Conservation (phyloP, 2,329 filamentous ascomycete genomes). For the Aspergillus brunneoviolaceus region DNA sequence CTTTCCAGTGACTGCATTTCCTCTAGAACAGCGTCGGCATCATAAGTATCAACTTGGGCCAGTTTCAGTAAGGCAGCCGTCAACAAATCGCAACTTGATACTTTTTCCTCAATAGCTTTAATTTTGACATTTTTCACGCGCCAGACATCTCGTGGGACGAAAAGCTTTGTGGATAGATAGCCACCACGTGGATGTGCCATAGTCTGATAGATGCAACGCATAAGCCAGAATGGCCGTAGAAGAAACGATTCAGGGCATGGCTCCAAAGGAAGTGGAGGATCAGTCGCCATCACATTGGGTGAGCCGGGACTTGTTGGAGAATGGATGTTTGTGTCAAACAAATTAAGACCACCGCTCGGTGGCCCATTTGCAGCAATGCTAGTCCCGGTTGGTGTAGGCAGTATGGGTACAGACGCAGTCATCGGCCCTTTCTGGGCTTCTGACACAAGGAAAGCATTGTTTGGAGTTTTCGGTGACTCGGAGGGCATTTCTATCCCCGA, state of each 20-base stretch:
- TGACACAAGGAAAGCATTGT: conserved; percentile 61
- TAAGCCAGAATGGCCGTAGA: conserved; percentile 95
- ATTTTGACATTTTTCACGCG: conserved; percentile 90
- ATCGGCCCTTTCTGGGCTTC: conserved; percentile 48
- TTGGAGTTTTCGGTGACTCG: conserved; percentile 72
- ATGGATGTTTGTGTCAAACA: conserved; percentile 84
- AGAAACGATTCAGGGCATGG: conserved; percentile 87
- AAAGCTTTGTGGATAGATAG: conserved; percentile 87
- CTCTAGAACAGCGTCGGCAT: conserved; percentile 87
- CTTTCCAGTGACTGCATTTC: conserved; percentile 90
- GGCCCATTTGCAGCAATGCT: conserved; percentile 59
- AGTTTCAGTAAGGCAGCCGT: conserved; percentile 86
- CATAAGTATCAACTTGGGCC: conserved; percentile 77
- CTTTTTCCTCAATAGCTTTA: conserved; percentile 88
- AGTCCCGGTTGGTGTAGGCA: conserved; percentile 67
- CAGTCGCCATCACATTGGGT: conserved; percentile 60
- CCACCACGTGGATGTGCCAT: conserved; percentile 87
- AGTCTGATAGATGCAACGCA: conserved; percentile 91
- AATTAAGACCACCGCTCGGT: conserved; percentile 66
- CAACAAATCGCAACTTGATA: conserved; percentile 84
- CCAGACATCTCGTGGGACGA: conserved; percentile 92
- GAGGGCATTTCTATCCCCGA: conserved; percentile 62
- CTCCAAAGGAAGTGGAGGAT: conserved; percentile 77
- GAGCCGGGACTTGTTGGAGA: conserved; percentile 63
- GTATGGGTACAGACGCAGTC: conserved; percentile 56